phyloP scores from a whole-genome alignment of 805 yeast species.

The Vanderwaltozyma polyspora region DNA sequence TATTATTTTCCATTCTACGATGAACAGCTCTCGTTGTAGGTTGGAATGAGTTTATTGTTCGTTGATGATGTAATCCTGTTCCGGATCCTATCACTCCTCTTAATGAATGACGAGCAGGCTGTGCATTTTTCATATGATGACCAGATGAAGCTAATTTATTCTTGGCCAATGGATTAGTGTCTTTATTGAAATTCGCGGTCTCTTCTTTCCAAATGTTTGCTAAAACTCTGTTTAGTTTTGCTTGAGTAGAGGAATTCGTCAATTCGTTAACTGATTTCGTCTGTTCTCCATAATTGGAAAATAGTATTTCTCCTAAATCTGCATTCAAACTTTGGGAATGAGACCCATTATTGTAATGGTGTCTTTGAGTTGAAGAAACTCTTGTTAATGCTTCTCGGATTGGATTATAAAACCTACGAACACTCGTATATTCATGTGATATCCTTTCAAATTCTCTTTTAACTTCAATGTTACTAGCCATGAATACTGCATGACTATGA shows the following conservation, averaged over 20 bases:
- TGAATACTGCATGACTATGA: slow-evolving; percentile 19
- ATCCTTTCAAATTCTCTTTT: slow-evolving; percentile 72
- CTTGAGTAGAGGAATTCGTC: slow-evolving; percentile 10
- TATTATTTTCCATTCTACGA: slow-evolving; percentile 21
- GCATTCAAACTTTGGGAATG: background rate
- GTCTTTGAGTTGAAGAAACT: slow-evolving; percentile 21
- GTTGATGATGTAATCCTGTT: slow-evolving; percentile 16
- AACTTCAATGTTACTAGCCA: slow-evolving; percentile 42
- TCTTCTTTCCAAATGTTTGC: slow-evolving; percentile 25
- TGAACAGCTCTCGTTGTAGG: slow-evolving; percentile 35
- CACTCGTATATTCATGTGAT: slow-evolving; percentile 60
- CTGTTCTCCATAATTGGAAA: background rate
- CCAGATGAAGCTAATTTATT: slow-evolving; percentile 2
- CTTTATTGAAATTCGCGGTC: slow-evolving; percentile 16
- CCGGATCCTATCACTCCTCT: slow-evolving; percentile 10
- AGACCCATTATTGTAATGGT: slow-evolving; percentile 1
- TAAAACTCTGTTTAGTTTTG: slow-evolving; percentile 18
- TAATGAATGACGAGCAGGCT: slow-evolving; percentile 9
- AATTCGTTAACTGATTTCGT: slow-evolving; percentile 3
- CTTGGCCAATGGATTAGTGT: slow-evolving; percentile 16
- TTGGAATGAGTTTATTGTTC: slow-evolving; percentile 21
- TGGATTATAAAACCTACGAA: slow-evolving; percentile 62
- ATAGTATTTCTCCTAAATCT: background rate
- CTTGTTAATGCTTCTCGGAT: slow-evolving; percentile 51
- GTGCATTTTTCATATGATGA: slow-evolving; percentile 1